Evolutionary conservation across 805 yeast genomes (phyloP), one percentile per base, ranked within the genome.

Genomic region (Ogataea ganodermae): DNA sequence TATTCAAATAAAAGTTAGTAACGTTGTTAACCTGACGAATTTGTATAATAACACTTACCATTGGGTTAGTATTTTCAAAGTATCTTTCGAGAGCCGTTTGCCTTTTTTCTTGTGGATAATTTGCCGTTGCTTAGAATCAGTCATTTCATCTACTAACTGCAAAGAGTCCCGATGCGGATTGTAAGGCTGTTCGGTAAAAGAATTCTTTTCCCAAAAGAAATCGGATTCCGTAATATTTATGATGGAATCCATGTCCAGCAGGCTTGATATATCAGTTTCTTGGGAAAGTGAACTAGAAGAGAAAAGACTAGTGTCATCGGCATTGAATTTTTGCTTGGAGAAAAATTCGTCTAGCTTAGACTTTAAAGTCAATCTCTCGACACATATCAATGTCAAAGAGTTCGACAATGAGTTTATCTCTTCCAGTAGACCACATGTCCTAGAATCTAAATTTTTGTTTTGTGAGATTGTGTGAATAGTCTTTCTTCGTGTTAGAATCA

Each of bases 1-100:
- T 57, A 12, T 16, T 6, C 13, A 13, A 7, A 27, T 23, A 40
- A 28, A 23, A 17, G 49, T 27, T 26, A 37, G 43, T 18, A 6
- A 30, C n/a, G n/a, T 12, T 8, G 14, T 14, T 21, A 16, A 14
- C 13, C 6, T 3, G 8, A 33, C 8, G 7, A 23, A 12, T n/a
- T 14, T 7, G 20, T 43, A 22, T 16, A 13, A 21, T 2, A 6
- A 14, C 14, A 50, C 50, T 16, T 46, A 46, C 53, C 53, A 50
- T 18, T 41, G 24, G 5, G 44, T 27, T n/a, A 46, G 20, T 3
- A 28, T 22, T 3, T 21, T 14, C 4, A 37, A 43, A 3, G 50
- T 39, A 1, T 9, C 30, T 13, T 46, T 33, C 6, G 53, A 27
- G 12, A 49, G 33, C 20, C 53, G 22, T 6, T 38, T 33, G 12